These are phyloP conservation scores for Xerocomus cyaneibrunnescens DNA, from an alignment of 1,284 basidiomycete species.

Conservation along the genomic window DNA sequence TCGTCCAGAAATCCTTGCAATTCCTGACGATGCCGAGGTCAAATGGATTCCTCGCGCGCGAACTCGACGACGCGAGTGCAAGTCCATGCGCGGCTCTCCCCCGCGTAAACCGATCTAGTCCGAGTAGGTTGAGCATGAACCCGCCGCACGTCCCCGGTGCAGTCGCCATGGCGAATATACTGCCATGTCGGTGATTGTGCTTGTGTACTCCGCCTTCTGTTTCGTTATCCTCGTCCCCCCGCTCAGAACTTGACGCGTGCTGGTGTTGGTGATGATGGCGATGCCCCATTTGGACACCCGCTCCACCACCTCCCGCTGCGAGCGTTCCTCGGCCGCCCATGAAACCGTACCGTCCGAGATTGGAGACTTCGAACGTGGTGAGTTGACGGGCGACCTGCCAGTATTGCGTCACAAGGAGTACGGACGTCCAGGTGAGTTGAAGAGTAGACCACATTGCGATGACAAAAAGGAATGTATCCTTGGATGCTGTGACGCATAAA, in stretches of 20 bases:
- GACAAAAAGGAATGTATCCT: slow-evolving; percentile 84
- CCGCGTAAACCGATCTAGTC: slow-evolving; percentile 91
- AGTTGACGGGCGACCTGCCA: slow-evolving; percentile 95
- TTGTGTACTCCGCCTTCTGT: slow-evolving; percentile 45
- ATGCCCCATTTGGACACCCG: slow-evolving; percentile 73
- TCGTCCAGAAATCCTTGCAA: slow-evolving; percentile 95
- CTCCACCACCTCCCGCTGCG: slow-evolving; percentile 90
- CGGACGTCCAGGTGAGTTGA: slow-evolving; percentile 90
- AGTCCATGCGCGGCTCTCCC: slow-evolving; percentile 87
- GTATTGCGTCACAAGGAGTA: slow-evolving; percentile 83
- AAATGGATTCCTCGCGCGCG: slow-evolving; percentile 80
- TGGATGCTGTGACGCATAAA: slow-evolving; percentile 68
- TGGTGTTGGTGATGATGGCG: slow-evolving; percentile 49
- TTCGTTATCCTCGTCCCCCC: slow-evolving; percentile 60
- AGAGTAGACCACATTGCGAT: slow-evolving; percentile 84
- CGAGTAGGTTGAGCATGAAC: slow-evolving; percentile 86
- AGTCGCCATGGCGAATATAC: slow-evolving; percentile 32
- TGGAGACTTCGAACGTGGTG: slow-evolving; percentile 95
- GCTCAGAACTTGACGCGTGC: slow-evolving; percentile 29
- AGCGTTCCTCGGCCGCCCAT: slow-evolving; percentile 96
- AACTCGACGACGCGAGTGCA: slow-evolving; percentile 37
- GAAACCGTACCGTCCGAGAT: slow-evolving; percentile 92
- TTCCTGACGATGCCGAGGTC: slow-evolving; percentile 83
- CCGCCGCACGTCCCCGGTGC: slow-evolving; percentile 41
- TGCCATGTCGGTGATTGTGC: slow-evolving; percentile 44